Evolutionary conservation across 257 asterid species (phyloP).

Genomic region (Verbascum thapsus): DNA sequence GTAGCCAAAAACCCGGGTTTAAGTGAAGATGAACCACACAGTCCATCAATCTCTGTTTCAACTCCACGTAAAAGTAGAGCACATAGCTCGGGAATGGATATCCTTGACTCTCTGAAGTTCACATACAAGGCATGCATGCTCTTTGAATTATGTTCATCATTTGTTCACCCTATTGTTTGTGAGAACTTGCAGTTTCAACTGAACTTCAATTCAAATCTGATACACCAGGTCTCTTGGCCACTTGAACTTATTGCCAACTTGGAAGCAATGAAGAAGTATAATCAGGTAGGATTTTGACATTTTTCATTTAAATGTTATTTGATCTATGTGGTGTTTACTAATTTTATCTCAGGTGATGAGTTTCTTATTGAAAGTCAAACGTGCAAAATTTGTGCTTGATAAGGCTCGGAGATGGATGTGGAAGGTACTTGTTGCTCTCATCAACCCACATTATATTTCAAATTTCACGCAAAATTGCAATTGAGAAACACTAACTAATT

Average conservation of each 20-base stretch:
- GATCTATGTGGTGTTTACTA: conserved; percentile 25
- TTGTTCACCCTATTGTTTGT: no score
- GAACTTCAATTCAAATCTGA: conserved; percentile 25
- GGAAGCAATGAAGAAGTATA: conserved; percentile 90
- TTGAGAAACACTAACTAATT: conserved; percentile 15
- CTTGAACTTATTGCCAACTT: conserved; percentile 90
- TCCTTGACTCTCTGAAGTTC: conserved; percentile 75
- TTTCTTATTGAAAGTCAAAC: conserved; percentile 88
- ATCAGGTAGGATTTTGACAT: conserved; percentile 63
- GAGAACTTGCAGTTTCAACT: conserved; percentile 19
- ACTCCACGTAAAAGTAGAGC: conserved; percentile 73
- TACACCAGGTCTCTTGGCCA: conserved; percentile 87
- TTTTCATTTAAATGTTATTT: conserved; percentile 16
- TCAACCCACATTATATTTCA: conserved; percentile 18
- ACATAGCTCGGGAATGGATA: conserved; percentile 73
- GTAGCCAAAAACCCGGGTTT: conserved; percentile 47
- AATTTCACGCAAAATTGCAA: conserved; percentile 12
- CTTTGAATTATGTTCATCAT: conserved; percentile 23
- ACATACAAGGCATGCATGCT: conserved; percentile 82
- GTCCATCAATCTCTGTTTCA: conserved; percentile 48
- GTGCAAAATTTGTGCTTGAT: conserved; percentile 94
- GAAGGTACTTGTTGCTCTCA: conserved; percentile 61
- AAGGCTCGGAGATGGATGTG: conserved; percentile 96
- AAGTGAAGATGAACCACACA: conserved; percentile 55
- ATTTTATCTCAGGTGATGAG: conserved; percentile 85